These are phyloP conservation scores for Gaertneriomyces sp. DNA, from an alignment of 192 early-diverging fungal genomes.

Conservation along the genomic window DNA sequence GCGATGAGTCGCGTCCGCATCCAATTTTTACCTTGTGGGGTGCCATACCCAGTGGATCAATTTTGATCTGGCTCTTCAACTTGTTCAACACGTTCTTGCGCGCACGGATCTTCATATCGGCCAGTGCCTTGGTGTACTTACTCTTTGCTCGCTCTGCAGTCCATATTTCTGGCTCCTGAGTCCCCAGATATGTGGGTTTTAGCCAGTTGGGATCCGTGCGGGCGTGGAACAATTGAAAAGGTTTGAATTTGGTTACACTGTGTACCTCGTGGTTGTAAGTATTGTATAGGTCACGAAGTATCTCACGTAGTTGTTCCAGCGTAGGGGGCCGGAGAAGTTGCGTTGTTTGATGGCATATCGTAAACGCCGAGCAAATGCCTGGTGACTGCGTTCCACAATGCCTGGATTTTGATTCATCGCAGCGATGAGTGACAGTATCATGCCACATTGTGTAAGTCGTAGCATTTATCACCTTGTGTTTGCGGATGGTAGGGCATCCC, in stretches of 20 bases:
- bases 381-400: slow-evolving; percentile 3
- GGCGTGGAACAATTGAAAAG: not conserved
- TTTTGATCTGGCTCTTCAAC: slow-evolving; percentile 2
- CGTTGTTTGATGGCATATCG: not conserved
- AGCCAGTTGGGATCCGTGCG: slow-evolving; percentile 3
- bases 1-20: not conserved
- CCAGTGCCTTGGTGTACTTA: not conserved
- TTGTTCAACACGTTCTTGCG: not conserved
- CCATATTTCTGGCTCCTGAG: not conserved
- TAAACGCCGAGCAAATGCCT: not conserved
- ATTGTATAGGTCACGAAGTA: not conserved
- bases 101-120: slow-evolving; percentile 3
- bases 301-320: not conserved
- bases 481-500: slow-evolving; percentile 5
- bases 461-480: no score
- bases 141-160: not conserved
- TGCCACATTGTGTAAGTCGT: no score
- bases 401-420: no score
- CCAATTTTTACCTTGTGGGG: not conserved
- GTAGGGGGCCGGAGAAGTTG: not conserved
- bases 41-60: slow-evolving; percentile 1
- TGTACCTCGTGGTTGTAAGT: slow-evolving; percentile 6
- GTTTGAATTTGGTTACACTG: not conserved
- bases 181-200: not conserved
- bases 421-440: no score